Base-by-base conservation (phyloP, 495 filamentous ascomycete genomes). In the Pyrenula aspistea region DNA sequence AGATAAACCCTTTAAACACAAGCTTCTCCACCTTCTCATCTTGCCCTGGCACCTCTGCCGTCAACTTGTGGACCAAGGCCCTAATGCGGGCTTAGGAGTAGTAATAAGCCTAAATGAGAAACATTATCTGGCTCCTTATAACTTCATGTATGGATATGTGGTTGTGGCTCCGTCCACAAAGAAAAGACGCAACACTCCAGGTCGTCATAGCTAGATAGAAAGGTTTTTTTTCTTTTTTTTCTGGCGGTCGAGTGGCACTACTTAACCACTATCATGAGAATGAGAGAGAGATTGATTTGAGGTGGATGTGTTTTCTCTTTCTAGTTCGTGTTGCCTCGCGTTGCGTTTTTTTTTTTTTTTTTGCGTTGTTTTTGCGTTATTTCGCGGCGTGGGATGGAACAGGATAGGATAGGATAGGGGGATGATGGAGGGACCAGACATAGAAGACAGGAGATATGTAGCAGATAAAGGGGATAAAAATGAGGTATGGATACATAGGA, bases 141-240 rank as follows among this genome's bases (percentile, higher is more conserved):
- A 2, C 3, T 31, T 42, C 3, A 31, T 55, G 53, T 2, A 55
- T 31, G 22, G 36, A 55, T 1, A 3, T 2, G 25, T n/a, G n/a
- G n/a, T 15, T 55, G 21, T 2, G 2, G 3, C 2, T 42, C 53
- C 12, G 53, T 55, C 53, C 53, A 55, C 4, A 55, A 20, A 2
- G 53, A 42, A 12, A 42, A 23, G 53, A 31, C n/a, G 53, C 2
- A 55, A 55, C 20, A 2, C 1, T 42, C 25, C 11, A 55, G 53
- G 15, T 55, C 53, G 2, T 31, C 53, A 42, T 55, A 15, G 15
- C 15, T n/a, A n/a, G n/a, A n/a, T 22, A 42, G 36, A 55, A 1
- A 55, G 53, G 53, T 55, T 2, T 55, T 55, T 55, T 20, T 55
- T 24, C 53, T 20, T 10, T 12, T 12, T 31, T 24, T 54, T 25